Evolutionary conservation across 148 eudicot genomes (phyloP).

Genomic region (Cornus kousa): DNA sequence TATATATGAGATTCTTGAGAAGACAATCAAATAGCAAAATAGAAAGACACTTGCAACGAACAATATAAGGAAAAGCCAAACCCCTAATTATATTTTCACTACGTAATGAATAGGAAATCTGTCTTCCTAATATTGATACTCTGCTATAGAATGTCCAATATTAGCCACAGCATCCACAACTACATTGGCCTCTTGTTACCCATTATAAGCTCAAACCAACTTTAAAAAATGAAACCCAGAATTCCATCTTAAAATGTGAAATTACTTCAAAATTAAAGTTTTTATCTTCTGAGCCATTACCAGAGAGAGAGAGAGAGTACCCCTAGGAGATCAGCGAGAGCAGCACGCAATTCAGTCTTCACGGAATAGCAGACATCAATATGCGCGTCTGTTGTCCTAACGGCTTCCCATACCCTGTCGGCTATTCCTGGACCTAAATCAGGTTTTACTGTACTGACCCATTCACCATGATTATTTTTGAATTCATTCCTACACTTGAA

Average conservation of each 20-base stretch:
- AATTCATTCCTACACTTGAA: constrained; percentile 58
- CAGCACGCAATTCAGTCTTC: constrained; percentile 62
- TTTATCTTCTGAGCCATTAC: not conserved
- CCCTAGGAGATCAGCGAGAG: constrained; percentile 70
- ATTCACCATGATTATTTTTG: constrained; percentile 82
- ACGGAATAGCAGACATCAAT: constrained; percentile 43
- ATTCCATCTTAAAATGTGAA: not conserved
- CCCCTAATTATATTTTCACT: not conserved
- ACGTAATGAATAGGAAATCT: not conserved
- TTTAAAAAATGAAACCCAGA: not conserved
- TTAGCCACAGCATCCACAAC: not conserved
- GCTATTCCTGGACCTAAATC: constrained; percentile 73
- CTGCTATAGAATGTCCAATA: not conserved
- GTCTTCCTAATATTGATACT: no score
- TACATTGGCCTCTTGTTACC: not conserved
- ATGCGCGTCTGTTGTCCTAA: constrained; percentile 50
- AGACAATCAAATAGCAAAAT: no score
- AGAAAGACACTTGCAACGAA: not conserved
- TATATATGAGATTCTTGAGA: no score
- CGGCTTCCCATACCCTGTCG: constrained; percentile 74
- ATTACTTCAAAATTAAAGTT: not conserved
- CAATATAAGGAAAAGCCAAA: not conserved
- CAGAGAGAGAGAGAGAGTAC: constrained; percentile 26
- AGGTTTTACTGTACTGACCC: constrained; percentile 67
- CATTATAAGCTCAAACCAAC: not conserved